phyloP scores from a whole-genome alignment of 108 stramenopile genomes.

The Skeletonema menzelii region DNA sequence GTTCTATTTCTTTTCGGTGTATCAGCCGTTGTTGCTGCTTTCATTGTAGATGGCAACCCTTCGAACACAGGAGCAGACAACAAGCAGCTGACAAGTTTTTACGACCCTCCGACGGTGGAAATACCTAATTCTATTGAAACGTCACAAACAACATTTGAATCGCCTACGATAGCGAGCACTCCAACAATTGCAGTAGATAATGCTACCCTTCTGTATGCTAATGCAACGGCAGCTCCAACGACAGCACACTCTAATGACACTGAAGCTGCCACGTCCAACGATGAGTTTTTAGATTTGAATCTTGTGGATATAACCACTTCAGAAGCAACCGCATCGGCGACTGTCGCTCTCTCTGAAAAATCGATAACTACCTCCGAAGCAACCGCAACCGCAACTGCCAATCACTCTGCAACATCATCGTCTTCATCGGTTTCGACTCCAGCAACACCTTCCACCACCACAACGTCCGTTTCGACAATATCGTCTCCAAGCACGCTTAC shows the following conservation, averaged over 20 bases:
- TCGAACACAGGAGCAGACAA: neutral
- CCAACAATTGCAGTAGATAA: neutral
- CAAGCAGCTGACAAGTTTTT: neutral
- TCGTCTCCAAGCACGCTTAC: neutral
- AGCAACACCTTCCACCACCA: neutral
- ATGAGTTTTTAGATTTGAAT: neutral
- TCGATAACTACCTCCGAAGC: no score
- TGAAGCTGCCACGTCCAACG: neutral
- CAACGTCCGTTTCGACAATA: neutral
- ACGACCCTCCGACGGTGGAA: neutral
- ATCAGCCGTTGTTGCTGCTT: neutral
- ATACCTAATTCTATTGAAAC: neutral
- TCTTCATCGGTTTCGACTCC: neutral
- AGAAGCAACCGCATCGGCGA: neutral
- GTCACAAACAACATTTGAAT: neutral
- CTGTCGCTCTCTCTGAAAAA: neutral
- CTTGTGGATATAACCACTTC: neutral
- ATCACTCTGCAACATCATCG: neutral
- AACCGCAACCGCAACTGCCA: no score
- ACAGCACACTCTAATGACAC: no score
- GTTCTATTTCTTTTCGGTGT: neutral
- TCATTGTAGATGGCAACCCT: neutral
- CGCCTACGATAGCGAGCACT: neutral
- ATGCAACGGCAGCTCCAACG: neutral
- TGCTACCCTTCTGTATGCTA: neutral